Base-by-base conservation (phyloP, 2,329 filamentous ascomycete species). In the Purpureocillium takamizusanense region DNA sequence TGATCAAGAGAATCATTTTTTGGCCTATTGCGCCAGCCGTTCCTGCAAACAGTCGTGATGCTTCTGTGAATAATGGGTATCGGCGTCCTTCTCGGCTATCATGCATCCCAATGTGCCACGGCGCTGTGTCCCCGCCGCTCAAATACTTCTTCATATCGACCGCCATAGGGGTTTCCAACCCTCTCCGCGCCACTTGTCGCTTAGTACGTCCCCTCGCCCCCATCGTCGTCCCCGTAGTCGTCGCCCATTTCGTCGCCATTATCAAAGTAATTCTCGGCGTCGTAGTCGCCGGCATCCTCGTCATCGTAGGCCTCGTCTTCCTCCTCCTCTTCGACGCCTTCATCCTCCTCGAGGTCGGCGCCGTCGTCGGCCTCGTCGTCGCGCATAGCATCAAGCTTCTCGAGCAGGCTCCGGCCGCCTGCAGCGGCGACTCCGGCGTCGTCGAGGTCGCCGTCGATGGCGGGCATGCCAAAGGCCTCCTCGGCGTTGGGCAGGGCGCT, bases 251-350 rank as follows among this genome's bases (percentile, higher is more conserved):
- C 72, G 43, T 74, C 71, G 11, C 72, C 72, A 17, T 67, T 72
- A 42, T 78, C 74, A 51, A 78, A 78, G 57, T 78, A 78, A 9
- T 66, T 65, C 49, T 79, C 75, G 3, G 75, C 75, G 33, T 78
- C 70, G 51, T 79, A 79, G 43, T 78, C 75, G 7, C 75, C 74
- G 2, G 70, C 75, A 35, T 74, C 72, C 41, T 77, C 72, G 39
- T 78, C 75, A 35, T 78, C 71, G 43, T 70, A 72, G 17, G 58
- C 61, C 39, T 71, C 67, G 38, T 71, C 69, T 46, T 70, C 66
- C 14, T 67, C 67, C 9, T 65, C 66, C 37, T 68, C 65, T 27
- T 61, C 59, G 30, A 56, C 50, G 8, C 60, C 67, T 36, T 74
- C 71, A 16, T 74, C 70, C 21, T 73, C 70, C 27, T 71, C 71